Conservation (phyloP, 108 stramenopile species). For the Nitzschia palea region DNA sequence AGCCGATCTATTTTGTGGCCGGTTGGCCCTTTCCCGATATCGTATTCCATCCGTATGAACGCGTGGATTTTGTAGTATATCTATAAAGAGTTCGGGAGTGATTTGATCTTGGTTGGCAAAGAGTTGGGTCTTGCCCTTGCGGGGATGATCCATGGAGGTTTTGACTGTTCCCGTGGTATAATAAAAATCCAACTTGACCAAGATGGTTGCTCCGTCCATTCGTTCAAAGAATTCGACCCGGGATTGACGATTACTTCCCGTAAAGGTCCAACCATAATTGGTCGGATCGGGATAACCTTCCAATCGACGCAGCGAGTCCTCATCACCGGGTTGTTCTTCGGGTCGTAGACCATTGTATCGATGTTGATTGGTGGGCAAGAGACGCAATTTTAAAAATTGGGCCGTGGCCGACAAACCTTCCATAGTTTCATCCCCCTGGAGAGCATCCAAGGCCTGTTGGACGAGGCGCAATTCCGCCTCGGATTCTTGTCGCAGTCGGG, state of each 20-base stretch:
- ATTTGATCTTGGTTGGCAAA: conserved; percentile 24
- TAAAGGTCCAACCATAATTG: conserved; percentile 63
- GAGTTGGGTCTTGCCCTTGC: conserved; percentile 44
- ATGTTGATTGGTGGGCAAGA: conserved; percentile 1
- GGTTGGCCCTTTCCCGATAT: conserved; percentile 16
- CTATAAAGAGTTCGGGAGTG: conserved; percentile 25
- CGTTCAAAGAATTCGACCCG: conserved; percentile 59
- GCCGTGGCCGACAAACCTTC: conserved; percentile 1
- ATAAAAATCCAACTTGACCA: conserved; percentile 60
- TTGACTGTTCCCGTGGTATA: conserved; percentile 59
- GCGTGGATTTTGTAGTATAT: conserved; percentile 41
- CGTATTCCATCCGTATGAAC: conserved; percentile 31
- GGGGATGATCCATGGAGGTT: conserved; percentile 52
- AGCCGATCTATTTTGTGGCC: neutral
- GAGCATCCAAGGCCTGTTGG: conserved; percentile 18
- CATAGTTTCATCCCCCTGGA: conserved; percentile 18
- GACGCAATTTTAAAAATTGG: conserved; percentile 3
- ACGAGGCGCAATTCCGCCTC: conserved; percentile 33
- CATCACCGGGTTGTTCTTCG: neutral
- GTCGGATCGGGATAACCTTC: conserved; percentile 55
- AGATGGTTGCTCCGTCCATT: neutral
- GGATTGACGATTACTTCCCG: conserved; percentile 33
- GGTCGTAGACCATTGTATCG: conserved; percentile 35
- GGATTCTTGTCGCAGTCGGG: conserved; percentile 22
- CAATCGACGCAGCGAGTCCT: conserved; percentile 6